These are phyloP conservation scores for Pseudogymnoascus sp. DNA, from an alignment of 2,329 filamentous ascomycete genomes.

Conservation along the genomic window DNA sequence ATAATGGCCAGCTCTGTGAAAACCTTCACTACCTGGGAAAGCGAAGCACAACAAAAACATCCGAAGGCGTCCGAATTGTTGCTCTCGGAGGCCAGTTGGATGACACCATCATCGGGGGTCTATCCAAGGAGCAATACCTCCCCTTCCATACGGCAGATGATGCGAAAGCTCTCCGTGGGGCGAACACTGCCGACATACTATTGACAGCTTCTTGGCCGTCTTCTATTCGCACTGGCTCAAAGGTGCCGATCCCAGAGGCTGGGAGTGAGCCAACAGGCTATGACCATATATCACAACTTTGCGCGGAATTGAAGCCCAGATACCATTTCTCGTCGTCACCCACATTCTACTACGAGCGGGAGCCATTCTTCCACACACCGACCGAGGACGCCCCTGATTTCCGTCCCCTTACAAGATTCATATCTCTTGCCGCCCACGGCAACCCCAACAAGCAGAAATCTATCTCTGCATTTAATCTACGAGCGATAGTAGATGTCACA, in stretches of 20 bases:
- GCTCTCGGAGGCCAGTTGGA: constrained; percentile 69
- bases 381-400: constrained; percentile 44
- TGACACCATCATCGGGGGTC: constrained; percentile 48
- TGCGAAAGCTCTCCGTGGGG: constrained; percentile 64
- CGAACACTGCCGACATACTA: constrained; percentile 75
- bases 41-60: constrained; percentile 78
- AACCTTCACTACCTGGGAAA: constrained; percentile 89
- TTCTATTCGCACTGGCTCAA: constrained; percentile 61
- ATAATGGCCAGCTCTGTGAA: constrained; percentile 55
- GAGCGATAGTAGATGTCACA: constrained; percentile 51
- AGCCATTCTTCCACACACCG: constrained; percentile 73
- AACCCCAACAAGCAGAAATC: constrained; percentile 72
- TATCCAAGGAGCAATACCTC: constrained; percentile 64
- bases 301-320: constrained; percentile 70
- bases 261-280: constrained; percentile 44
- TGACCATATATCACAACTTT: constrained; percentile 70
- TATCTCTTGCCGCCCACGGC: constrained; percentile 73
- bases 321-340: constrained; percentile 77
- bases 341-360: constrained; percentile 67
- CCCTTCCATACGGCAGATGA: constrained; percentile 72
- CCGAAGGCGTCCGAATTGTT: constrained; percentile 82
- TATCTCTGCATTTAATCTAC: constrained; percentile 69
- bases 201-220: constrained; percentile 82
- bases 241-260: constrained; percentile 46
- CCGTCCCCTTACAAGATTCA: constrained; percentile 71